Conservation (phyloP, 176 grass and related monocot species). For the Juncus inflexus region DNA sequence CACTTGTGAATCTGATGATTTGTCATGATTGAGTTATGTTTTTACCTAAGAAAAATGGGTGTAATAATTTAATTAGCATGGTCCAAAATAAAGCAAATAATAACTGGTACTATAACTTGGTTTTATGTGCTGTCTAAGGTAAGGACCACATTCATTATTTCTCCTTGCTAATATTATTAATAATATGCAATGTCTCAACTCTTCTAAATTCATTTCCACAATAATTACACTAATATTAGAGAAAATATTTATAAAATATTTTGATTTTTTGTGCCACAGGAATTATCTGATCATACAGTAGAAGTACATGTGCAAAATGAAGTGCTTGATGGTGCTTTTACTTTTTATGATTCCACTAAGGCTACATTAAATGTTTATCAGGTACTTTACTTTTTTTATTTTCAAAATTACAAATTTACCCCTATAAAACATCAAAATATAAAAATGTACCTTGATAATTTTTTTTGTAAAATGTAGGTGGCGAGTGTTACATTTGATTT, state of each 20-base stretch:
- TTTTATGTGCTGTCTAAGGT: neutral
- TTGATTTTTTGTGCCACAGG: constrained; percentile 37
- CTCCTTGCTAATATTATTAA: neutral
- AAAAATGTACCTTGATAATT: neutral
- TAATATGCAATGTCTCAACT: neutral
- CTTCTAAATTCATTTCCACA: too few relatives aligned
- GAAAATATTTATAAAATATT: neutral
- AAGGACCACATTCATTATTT: neutral
- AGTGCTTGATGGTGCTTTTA: constrained; percentile 82
- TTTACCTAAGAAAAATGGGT: neutral
- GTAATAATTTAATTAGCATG: too few relatives aligned
- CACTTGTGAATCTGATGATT: too few relatives aligned
- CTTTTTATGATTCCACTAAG: constrained; percentile 84
- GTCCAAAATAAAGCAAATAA: too few relatives aligned
- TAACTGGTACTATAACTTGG: too few relatives aligned
- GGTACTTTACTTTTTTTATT: constrained; percentile 33
- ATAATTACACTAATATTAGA: neutral
- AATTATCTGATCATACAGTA: constrained; percentile 71
- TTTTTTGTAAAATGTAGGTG: constrained; percentile 50
- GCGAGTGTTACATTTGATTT: constrained; percentile 93
- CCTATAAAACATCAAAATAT: constrained; percentile 7
- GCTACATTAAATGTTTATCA: constrained; percentile 85
- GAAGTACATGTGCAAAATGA: constrained; percentile 87
- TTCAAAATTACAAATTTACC: constrained; percentile 22
- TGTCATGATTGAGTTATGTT: too few relatives aligned